Evolutionary conservation across 768 basidiomycete genomes (phyloP).

Genomic region (Mycena maculata): DNA sequence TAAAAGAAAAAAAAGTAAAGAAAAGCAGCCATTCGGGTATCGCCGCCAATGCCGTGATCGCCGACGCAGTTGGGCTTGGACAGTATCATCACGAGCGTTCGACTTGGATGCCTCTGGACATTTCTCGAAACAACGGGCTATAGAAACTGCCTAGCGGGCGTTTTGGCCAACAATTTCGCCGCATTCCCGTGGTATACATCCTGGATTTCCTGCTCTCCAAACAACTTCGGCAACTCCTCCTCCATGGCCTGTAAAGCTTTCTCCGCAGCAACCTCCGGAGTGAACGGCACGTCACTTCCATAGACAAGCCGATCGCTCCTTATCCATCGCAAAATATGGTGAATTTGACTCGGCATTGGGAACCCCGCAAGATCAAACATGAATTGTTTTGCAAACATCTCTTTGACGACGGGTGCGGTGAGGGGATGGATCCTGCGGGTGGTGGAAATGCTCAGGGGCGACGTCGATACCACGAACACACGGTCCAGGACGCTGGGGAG

Average conservation of each 20-base stretch:
- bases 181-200: conserved; percentile 1
- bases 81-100: no score
- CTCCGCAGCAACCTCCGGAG: background rate
- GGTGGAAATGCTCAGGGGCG: background rate
- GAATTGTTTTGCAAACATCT: conserved; percentile 6
- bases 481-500: conserved; percentile 12
- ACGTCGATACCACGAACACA: background rate
- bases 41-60: no score
- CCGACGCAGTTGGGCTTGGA: no score
- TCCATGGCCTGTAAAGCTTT: background rate
- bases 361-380: background rate
- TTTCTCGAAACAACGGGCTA: no score
- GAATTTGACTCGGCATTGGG: conserved; percentile 6
- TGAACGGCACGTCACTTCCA: conserved; percentile 5
- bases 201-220: background rate
- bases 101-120: no score
- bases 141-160: no score
- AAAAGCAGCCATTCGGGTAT: no score
- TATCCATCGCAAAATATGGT: background rate
- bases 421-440: background rate
- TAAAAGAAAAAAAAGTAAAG: no score
- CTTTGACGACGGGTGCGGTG: background rate
- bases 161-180: background rate
- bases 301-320: background rate
- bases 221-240: background rate